Percentiles rank a stretch among this genome's conserved stretches.
phyloP scores from a whole-genome alignment of 371 early-diverging fungal species.

The Globomyces sp. region DNA sequence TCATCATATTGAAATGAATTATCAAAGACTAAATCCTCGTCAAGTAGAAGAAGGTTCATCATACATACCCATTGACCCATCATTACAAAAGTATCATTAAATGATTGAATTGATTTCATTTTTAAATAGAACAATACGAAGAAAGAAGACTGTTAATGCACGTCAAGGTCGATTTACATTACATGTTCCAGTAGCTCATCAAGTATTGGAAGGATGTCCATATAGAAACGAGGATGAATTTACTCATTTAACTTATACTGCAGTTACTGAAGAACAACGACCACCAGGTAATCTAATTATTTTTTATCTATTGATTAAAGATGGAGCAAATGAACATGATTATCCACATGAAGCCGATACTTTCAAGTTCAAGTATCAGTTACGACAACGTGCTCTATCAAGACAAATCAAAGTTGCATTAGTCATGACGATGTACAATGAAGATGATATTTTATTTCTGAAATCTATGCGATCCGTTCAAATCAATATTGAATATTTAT shows the following conservation, averaged over 20 bases:
- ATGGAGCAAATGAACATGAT: background rate
- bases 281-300: too few species aligned
- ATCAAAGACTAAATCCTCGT: too few species aligned
- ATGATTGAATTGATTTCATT: too few species aligned
- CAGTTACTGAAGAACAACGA: constrained; percentile 11
- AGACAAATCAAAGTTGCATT: constrained; percentile 64
- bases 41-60: too few species aligned
- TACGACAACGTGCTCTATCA: constrained; percentile 48
- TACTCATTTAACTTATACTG: background rate
- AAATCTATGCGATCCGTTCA: constrained; percentile 76
- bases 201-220: background rate
- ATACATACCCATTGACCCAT: too few species aligned
- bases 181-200: background rate
- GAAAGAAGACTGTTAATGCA: constrained; percentile 13
- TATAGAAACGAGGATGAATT: background rate
- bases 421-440: constrained; percentile 79
- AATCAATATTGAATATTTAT: constrained; percentile 84
- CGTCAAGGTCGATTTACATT: background rate
- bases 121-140: background rate
- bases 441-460: constrained; percentile 80
- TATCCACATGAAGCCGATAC: constrained; percentile 56
- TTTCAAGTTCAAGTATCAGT: background rate
- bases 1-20: too few species aligned
- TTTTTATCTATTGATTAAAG: too few species aligned
- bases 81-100: too few species aligned